Evolutionary conservation across 768 basidiomycete species (phyloP).

Genomic region (Russula emetica): DNA sequence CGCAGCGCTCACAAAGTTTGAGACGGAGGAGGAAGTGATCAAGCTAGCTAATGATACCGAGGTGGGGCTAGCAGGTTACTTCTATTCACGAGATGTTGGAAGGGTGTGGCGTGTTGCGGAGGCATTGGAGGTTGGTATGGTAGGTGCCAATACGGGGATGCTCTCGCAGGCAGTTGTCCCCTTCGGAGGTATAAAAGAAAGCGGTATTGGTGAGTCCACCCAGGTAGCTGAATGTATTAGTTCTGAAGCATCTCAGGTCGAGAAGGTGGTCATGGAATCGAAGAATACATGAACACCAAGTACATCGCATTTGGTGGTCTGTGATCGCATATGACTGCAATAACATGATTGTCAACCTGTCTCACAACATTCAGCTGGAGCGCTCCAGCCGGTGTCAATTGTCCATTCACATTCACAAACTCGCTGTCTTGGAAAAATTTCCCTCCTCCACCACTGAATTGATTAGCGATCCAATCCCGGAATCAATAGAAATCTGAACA

Average conservation of each 20-base stretch:
- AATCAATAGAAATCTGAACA: slow-evolving; percentile 61
- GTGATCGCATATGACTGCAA: slow-evolving; percentile 25
- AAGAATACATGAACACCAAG: slow-evolving; percentile 83
- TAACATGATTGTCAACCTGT: background rate
- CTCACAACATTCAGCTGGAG: background rate
- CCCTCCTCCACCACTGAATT: slow-evolving; percentile 75
- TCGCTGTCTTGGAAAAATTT: slow-evolving; percentile 34
- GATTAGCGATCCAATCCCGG: slow-evolving; percentile 73
- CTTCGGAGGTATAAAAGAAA: slow-evolving; percentile 90
- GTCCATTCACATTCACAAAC: slow-evolving; percentile 37
- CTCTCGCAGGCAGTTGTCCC: slow-evolving; percentile 79
- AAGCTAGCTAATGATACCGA: slow-evolving; percentile 77
- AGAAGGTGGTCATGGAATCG: slow-evolving; percentile 87
- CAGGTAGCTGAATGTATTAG: slow-evolving; percentile 19
- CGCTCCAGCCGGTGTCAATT: no score
- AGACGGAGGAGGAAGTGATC: slow-evolving; percentile 91
- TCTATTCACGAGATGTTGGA: slow-evolving; percentile 83
- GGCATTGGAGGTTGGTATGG: slow-evolving; percentile 90
- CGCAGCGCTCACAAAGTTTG: slow-evolving; percentile 82
- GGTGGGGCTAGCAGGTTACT: slow-evolving; percentile 90
- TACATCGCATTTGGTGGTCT: slow-evolving; percentile 77
- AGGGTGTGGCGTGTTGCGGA: slow-evolving; percentile 94
- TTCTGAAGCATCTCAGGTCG: slow-evolving; percentile 44
- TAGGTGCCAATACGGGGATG: slow-evolving; percentile 76
- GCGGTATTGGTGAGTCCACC: slow-evolving; percentile 53